phyloP scores from a whole-genome alignment of 169 alveolate species.

The Perkinsus olseni region DNA sequence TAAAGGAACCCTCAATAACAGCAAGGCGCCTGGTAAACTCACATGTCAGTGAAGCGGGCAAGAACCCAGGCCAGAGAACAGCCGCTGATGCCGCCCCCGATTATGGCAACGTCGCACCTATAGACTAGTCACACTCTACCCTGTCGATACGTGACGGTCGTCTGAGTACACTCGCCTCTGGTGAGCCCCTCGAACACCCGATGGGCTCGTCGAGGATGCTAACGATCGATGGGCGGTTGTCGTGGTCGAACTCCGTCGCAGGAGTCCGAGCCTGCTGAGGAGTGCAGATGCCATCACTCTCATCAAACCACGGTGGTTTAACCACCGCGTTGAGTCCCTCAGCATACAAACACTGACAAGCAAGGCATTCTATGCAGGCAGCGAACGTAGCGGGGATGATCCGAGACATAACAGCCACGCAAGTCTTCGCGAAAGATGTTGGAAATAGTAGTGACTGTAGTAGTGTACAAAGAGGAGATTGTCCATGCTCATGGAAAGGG shows the following conservation, averaged over 20 bases:
- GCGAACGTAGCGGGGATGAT: too few species aligned
- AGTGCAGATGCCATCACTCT: too few species aligned
- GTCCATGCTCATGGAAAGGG: not conserved
- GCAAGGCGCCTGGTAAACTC: not conserved
- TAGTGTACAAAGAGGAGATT: not conserved
- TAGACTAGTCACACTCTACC: not conserved
- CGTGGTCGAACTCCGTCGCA: too few species aligned
- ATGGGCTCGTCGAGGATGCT: too few species aligned
- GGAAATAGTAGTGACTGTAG: not conserved
- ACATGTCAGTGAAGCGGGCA: not conserved
- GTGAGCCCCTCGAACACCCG: not conserved
- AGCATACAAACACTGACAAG: too few species aligned
- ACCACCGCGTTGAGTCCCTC: too few species aligned
- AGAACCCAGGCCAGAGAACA: not conserved
- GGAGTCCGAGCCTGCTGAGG: too few species aligned
- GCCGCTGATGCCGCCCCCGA: not conserved
- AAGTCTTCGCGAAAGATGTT: not conserved
- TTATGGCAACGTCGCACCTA: not conserved
- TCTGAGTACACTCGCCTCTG: not conserved
- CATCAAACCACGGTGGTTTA: too few species aligned
- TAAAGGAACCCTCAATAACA: not conserved
- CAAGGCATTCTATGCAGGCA: too few species aligned
- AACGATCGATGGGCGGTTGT: too few species aligned
- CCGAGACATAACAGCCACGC: too few species aligned
- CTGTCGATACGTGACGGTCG: not conserved